phyloP scores from a whole-genome alignment of 2,329 filamentous ascomycete species.

The Sporothrix humicola region DNA sequence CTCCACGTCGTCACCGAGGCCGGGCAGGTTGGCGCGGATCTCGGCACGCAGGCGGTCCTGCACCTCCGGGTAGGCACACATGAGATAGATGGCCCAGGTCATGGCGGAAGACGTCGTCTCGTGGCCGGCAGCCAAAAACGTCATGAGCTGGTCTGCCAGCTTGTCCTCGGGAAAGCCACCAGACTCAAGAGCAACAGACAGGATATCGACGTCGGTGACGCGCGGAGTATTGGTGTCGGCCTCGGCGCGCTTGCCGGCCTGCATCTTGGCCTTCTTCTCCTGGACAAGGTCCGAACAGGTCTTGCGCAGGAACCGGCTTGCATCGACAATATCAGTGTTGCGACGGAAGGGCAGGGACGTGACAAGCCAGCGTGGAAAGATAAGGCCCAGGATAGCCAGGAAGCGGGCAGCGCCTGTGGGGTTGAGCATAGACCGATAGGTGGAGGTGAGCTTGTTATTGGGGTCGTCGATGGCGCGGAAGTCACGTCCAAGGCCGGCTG shows the following conservation, averaged over 20 bases:
- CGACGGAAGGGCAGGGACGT: constrained; percentile 69
- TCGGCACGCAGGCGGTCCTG: constrained; percentile 72
- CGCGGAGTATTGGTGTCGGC: not conserved
- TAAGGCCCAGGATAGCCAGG: constrained; percentile 62
- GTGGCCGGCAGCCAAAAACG: constrained; percentile 81
- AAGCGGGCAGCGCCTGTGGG: constrained; percentile 59
- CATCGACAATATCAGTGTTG: constrained; percentile 67
- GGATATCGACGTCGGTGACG: constrained; percentile 69
- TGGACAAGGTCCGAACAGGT: constrained; percentile 72
- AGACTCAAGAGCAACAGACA: constrained; percentile 78
- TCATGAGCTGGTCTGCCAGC: constrained; percentile 89
- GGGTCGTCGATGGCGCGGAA: constrained; percentile 70
- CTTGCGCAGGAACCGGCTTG: constrained; percentile 64
- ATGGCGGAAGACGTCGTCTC: constrained; percentile 78
- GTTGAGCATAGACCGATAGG: constrained; percentile 62
- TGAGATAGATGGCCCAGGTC: constrained; percentile 75
- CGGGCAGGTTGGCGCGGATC: constrained; percentile 65
- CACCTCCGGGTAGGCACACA: constrained; percentile 68
- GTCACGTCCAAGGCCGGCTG: constrained; percentile 73
- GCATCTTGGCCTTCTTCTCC: constrained; percentile 66
- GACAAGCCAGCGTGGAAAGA: constrained; percentile 69
- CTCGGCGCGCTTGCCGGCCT: not conserved
- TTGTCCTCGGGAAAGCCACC: constrained; percentile 78
- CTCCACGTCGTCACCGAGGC: constrained; percentile 44
- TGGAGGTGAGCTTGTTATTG: constrained; percentile 61